A percentile compares a stretch with the other conserved stretches of the same genome.
Evolutionary conservation across 257 asterid species (phyloP).

Genomic region (Solanum chiquidenum): DNA sequence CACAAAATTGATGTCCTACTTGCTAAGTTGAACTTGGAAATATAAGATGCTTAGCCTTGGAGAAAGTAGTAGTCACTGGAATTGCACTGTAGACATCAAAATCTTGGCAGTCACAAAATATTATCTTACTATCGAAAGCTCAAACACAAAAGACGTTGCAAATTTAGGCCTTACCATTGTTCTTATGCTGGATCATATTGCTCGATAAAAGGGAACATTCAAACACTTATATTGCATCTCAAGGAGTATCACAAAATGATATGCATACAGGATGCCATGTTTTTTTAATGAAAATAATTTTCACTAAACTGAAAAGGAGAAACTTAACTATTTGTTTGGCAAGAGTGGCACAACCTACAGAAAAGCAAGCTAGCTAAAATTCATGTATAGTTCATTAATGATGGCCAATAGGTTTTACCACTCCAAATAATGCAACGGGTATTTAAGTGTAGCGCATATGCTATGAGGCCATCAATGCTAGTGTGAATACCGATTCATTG

Average conservation of each 20-base stretch:
- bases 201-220: slow-evolving; percentile 51
- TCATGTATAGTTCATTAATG: too few species aligned
- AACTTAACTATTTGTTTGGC: too few species aligned
- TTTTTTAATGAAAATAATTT: too few species aligned
- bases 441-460: neutral
- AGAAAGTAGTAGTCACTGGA: slow-evolving; percentile 68
- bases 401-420: slow-evolving; percentile 20
- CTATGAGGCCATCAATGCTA: neutral
- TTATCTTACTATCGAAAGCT: slow-evolving; percentile 17
- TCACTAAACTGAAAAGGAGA: too few species aligned
- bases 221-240: slow-evolving; percentile 54
- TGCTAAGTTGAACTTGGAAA: slow-evolving; percentile 57
- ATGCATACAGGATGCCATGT: slow-evolving; percentile 49
- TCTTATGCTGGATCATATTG: slow-evolving; percentile 82
- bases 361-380: too few species aligned
- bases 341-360: too few species aligned
- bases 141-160: slow-evolving; percentile 52
- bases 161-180: slow-evolving; percentile 68
- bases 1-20: slow-evolving; percentile 50
- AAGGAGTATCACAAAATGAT: slow-evolving; percentile 77
- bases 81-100: slow-evolving; percentile 64
- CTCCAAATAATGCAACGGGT: slow-evolving; percentile 38
- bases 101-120: slow-evolving; percentile 48
- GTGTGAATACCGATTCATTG: neutral
- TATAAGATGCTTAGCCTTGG: slow-evolving; percentile 78